These are phyloP conservation scores for Talaromyces sp. DNA, from an alignment of 2,329 filamentous ascomycete genomes.

Conservation along the genomic window DNA sequence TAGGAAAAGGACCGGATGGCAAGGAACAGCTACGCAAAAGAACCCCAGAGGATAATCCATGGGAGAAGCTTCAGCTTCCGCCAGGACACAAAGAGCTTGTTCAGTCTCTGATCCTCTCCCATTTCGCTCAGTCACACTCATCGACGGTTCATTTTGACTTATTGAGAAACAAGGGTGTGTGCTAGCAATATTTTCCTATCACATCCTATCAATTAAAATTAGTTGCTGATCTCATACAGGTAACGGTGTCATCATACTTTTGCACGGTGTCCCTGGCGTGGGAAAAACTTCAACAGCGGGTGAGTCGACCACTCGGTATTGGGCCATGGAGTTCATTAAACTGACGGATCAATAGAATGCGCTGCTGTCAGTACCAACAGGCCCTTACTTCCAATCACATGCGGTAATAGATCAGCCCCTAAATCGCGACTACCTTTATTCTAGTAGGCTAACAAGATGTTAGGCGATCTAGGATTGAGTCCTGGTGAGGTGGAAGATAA, in stretches of 20 bases:
- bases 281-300: constrained; percentile 15
- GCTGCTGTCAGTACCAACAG: constrained; percentile 27
- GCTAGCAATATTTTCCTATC: too few relatives aligned
- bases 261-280: constrained; percentile 13
- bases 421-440: not conserved
- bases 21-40: not conserved
- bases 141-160: not conserved
- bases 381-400: constrained; percentile 50
- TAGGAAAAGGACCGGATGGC: not conserved
- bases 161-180: not conserved
- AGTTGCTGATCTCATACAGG: not conserved
- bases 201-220: too few relatives aligned
- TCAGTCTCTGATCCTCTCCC: not conserved
- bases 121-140: not conserved
- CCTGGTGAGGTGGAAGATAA: constrained; percentile 46
- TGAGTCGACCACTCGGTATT: not conserved
- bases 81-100: not conserved
- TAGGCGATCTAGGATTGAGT: constrained; percentile 50
- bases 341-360: constrained; percentile 13
- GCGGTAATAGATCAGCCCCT: constrained; percentile 15
- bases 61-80: not conserved
- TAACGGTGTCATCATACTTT: constrained; percentile 4
- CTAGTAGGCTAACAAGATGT: not conserved
- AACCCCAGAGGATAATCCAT: not conserved
- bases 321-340: not conserved